Conservation (phyloP, 129 eudicot genomes). For the Chrysanthemum makinoi region DNA sequence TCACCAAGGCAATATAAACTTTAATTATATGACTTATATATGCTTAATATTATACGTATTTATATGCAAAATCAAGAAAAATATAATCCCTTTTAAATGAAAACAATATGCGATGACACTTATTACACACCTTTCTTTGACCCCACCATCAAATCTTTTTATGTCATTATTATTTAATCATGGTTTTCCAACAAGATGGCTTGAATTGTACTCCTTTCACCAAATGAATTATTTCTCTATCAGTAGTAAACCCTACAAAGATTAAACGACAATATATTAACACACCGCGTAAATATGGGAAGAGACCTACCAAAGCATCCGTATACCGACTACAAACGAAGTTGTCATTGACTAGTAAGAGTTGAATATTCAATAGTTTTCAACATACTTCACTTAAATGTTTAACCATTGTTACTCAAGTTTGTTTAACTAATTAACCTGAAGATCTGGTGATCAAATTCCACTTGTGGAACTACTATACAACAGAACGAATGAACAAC, state of each 20-base stretch:
- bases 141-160: slow-evolving; percentile 2
- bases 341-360: not conserved
- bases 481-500: not conserved
- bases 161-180: not conserved
- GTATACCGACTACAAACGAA: not conserved
- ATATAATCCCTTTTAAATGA: no score
- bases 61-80: no score
- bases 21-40: no score
- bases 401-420: not conserved
- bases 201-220: slow-evolving; percentile 6
- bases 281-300: slow-evolving; percentile 11
- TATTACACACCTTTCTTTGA: no score
- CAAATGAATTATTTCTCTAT: slow-evolving; percentile 7
- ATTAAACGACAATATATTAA: not conserved
- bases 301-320: slow-evolving; percentile 11
- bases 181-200: slow-evolving; percentile 21
- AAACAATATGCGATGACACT: no score
- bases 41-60: no score
- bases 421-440: not conserved
- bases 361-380: not conserved
- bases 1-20: no score
- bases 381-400: slow-evolving; percentile 4
- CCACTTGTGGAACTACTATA: not conserved
- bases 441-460: not conserved
- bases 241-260: slow-evolving; percentile 3